phyloP scores from a whole-genome alignment of 257 asterid species.

The Petunia secreta region DNA sequence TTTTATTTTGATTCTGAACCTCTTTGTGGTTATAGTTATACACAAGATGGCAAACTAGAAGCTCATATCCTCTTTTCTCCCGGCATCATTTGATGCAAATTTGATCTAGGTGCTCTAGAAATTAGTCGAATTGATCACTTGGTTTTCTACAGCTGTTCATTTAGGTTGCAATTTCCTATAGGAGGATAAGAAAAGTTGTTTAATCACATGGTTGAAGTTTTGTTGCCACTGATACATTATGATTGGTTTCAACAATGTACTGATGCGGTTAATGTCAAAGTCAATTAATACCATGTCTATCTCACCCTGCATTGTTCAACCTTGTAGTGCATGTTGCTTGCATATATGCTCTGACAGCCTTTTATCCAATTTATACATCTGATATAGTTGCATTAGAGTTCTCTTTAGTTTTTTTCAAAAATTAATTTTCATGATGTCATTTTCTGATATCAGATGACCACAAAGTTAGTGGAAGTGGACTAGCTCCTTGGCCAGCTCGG shows the following conservation, averaged over 20 bases:
- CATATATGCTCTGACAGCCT: not conserved
- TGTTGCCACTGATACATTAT: not conserved
- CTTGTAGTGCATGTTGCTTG: not conserved
- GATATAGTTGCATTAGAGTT: not conserved
- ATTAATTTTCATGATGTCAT: conserved; percentile 16
- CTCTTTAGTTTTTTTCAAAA: not conserved
- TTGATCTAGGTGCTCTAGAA: not conserved
- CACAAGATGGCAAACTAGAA: not conserved
- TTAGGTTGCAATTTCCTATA: not conserved
- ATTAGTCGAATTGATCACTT: not conserved
- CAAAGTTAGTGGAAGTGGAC: conserved; percentile 75
- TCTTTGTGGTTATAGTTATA: not conserved
- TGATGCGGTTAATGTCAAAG: not conserved
- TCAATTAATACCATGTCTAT: not conserved
- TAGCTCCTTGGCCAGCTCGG: conserved; percentile 97
- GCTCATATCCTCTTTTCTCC: not conserved
- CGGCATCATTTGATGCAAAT: not conserved
- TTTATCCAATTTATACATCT: not conserved
- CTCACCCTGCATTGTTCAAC: not conserved
- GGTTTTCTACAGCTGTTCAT: not conserved
- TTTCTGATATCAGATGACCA: conserved; percentile 74
- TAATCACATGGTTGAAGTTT: not conserved
- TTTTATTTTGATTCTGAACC: not conserved
- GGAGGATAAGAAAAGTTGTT: not conserved
- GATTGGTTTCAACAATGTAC: not conserved